These are phyloP conservation scores for Lepidopterella palustris DNA, from an alignment of 495 filamentous ascomycete genomes.

Conservation along the genomic window DNA sequence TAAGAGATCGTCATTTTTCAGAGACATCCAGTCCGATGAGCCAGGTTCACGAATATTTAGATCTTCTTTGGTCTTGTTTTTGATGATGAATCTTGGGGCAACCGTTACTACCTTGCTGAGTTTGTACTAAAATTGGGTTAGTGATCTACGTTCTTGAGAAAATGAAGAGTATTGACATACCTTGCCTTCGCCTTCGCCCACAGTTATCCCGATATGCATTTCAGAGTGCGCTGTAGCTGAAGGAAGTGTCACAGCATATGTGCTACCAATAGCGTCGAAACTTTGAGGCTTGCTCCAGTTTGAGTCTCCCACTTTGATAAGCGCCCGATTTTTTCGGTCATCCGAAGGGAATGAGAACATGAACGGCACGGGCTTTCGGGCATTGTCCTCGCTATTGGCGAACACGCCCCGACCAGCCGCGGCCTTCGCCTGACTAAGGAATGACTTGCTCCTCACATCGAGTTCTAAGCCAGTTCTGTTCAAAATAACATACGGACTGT, in stretches of 20 bases:
- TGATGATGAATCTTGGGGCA: constrained; percentile 87
- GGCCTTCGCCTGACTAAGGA: constrained; percentile 72
- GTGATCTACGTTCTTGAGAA: not conserved
- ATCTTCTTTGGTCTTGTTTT: constrained; percentile 84
- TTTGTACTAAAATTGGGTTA: constrained; percentile 54
- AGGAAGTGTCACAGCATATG: constrained; percentile 73
- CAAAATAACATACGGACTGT: constrained; percentile 85
- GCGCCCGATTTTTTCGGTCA: constrained; percentile 80
- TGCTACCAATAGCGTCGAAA: constrained; percentile 97
- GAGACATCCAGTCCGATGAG: constrained; percentile 70
- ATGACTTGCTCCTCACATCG: constrained; percentile 80
- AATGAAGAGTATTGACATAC: constrained; percentile 5
- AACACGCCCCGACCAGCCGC: constrained; percentile 69
- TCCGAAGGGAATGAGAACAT: constrained; percentile 92
- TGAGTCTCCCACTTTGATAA: constrained; percentile 80
- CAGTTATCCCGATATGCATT: constrained; percentile 81
- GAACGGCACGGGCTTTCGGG: constrained; percentile 70
- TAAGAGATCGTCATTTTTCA: constrained; percentile 68
- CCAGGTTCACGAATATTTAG: constrained; percentile 83
- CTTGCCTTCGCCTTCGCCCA: constrained; percentile 87
- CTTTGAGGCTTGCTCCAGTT: constrained; percentile 95
- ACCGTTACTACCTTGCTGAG: constrained; percentile 90
- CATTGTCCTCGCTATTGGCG: constrained; percentile 45
- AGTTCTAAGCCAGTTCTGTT: constrained; percentile 92
- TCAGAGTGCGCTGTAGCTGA: constrained; percentile 65